A percentile compares a stretch with the other conserved stretches of the same genome.
phyloP scores from a whole-genome alignment of 1,139 yeast genomes.

The Saccharomycopsis phalli region DNA sequence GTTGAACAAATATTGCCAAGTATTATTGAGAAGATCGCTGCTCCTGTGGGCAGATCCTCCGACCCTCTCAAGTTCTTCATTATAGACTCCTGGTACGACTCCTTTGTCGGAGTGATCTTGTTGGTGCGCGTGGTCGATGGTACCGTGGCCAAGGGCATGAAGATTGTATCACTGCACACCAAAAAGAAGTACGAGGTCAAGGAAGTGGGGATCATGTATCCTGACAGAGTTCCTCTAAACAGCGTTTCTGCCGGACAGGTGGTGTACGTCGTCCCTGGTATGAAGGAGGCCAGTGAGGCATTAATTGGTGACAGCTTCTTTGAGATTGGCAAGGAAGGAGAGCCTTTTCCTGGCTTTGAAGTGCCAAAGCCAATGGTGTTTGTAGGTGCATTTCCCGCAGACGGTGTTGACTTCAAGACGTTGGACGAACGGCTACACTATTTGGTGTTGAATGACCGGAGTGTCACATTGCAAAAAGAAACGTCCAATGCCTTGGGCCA shows the following conservation, averaged over 20 bases:
- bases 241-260: conserved; percentile 80
- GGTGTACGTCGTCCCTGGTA: conserved; percentile 88
- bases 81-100: conserved; percentile 96
- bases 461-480: conserved; percentile 82
- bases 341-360: conserved; percentile 88
- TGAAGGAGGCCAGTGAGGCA: conserved; percentile 82
- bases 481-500: conserved; percentile 93
- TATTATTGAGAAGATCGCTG: conserved; percentile 68
- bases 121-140: conserved; percentile 85
- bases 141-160: conserved; percentile 59
- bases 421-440: conserved; percentile 88
- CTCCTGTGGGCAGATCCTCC: conserved; percentile 48
- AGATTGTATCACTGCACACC: conserved; percentile 70
- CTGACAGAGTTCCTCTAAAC: conserved; percentile 63
- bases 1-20: conserved; percentile 72
- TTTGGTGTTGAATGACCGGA: conserved; percentile 81
- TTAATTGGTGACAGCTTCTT: conserved; percentile 86
- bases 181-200: conserved; percentile 71
- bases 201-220: conserved; percentile 94
- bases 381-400: conserved; percentile 97
- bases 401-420: conserved; percentile 81
- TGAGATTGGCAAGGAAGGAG: conserved; percentile 57
- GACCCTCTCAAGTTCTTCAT: conserved; percentile 67
- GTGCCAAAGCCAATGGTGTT: conserved; percentile 98
- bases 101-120: conserved; percentile 88